Percentiles rank a stretch among this genome's conserved stretches.
These are phyloP conservation scores for Trametes cubensis DNA, from an alignment of 768 basidiomycete species.

Conservation along the genomic window DNA sequence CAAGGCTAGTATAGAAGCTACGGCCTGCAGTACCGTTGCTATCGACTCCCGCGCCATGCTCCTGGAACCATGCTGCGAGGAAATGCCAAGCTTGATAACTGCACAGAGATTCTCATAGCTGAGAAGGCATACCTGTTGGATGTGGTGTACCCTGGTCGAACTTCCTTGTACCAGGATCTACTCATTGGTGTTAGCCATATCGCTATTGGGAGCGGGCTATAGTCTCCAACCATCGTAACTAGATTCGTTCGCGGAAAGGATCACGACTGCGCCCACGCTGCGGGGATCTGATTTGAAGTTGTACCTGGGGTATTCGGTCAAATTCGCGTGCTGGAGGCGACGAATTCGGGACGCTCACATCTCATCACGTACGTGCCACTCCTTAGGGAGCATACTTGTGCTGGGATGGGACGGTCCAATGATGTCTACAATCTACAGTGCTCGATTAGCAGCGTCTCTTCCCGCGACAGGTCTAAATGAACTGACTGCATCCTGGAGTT, in stretches of 20 bases:
- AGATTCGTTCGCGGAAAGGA: constrained; percentile 49
- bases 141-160: constrained; percentile 75
- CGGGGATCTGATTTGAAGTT: constrained; percentile 53
- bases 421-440: constrained; percentile 40
- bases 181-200: neutral
- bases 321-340: neutral
- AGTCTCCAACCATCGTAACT: constrained; percentile 42
- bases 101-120: too few relatives aligned
- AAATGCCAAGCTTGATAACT: neutral
- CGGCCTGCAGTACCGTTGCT: constrained; percentile 57
- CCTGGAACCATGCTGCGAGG: constrained; percentile 78
- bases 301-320: constrained; percentile 35
- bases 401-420: constrained; percentile 47
- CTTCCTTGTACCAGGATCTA: constrained; percentile 51
- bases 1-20: constrained; percentile 83
- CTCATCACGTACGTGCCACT: constrained; percentile 41
- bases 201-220: neutral
- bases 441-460: too few relatives aligned
- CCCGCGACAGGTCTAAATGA: neutral
- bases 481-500: constrained; percentile 45
- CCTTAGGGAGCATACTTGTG: constrained; percentile 40
- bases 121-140: constrained; percentile 61
- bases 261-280: constrained; percentile 44
- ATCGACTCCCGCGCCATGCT: constrained; percentile 67
- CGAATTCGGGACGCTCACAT: constrained; percentile 34